Evolutionary conservation across 352 stramenopile genomes (phyloP), one percentile per base, ranked within the genome.

Genomic region (Phytophthora citrophthora): DNA sequence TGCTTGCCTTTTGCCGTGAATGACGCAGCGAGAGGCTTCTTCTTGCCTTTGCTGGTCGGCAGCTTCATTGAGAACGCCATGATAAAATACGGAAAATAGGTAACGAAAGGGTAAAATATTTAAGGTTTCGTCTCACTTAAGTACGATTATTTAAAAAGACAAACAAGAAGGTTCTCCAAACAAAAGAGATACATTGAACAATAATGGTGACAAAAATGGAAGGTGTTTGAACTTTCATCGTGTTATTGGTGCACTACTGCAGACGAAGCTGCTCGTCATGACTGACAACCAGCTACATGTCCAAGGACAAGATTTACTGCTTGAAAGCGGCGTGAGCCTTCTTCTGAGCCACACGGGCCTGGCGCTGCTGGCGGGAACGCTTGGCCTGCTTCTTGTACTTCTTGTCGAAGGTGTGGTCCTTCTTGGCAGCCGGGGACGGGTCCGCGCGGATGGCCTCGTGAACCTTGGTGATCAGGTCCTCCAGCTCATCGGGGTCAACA

Each of bases 391-490:
- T 81, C 89, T 98, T 99, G 94, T 94, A 98, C 78, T 90, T 95
- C 81, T 97, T 98, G 79, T 98, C 93, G 44, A 88, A 85, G 27
- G 71, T 81, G 79, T 95, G 96, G 7, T 81, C 82, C 70, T 95
- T 97, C 93, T 99, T 99, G 45, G 88, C 65, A 24, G 90, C 84
- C 15, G 94, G 82, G 56, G 85, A 95, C 32, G 97, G 97, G 87
- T 99, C 96, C 64, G 96, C 96, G 54, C 97, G 96, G 82, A 99
- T 99, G 64, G 96, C 94, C 72, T 98, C 94, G 76, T 99, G 97
- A 29, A 99, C 96, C 69, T 91, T 90, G 48, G 96, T 94, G 71
- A 98, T 96, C 47, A 94, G 41, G 68, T 96, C 90, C 75, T 96
- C 90, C 8, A 96, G 87, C 58, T 98, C 93, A 76, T 99, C 97